A percentile compares a stretch with the other conserved stretches of the same genome.
These are phyloP conservation scores for Cytospora chrysosperma DNA, from an alignment of 2,329 filamentous ascomycete species.

Conservation along the genomic window DNA sequence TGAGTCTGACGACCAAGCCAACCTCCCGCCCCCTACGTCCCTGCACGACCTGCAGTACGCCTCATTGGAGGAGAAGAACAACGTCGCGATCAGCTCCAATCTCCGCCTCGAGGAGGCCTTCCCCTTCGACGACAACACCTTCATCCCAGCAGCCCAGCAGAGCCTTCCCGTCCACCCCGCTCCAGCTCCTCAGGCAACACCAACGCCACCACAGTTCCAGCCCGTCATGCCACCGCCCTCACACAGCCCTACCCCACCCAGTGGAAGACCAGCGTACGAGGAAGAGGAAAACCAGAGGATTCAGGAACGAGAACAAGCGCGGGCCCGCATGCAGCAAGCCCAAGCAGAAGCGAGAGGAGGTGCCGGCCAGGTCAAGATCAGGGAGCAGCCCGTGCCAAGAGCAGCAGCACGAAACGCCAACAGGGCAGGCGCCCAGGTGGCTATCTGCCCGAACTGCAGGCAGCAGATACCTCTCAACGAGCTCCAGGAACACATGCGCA, in stretches of 20 bases:
- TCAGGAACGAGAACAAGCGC: conserved; percentile 60
- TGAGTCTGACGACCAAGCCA: conserved; percentile 80
- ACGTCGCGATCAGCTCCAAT: conserved; percentile 78
- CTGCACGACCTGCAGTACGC: conserved; percentile 91
- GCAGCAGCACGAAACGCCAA: conserved; percentile 71
- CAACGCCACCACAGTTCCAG: conserved; percentile 34
- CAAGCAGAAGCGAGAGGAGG: conserved; percentile 74
- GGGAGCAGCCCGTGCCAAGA: conserved; percentile 87
- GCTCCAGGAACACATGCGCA: conserved; percentile 89
- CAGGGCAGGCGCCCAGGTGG: conserved; percentile 63
- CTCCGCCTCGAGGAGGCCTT: conserved; percentile 93
- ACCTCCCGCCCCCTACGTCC: conserved; percentile 84
- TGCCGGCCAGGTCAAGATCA: conserved; percentile 78
- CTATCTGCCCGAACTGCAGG: conserved; percentile 88
- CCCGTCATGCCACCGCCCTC: conserved; percentile 20
- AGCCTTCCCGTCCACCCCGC: conserved; percentile 47
- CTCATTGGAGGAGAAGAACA: conserved; percentile 91
- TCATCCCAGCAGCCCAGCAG: conserved; percentile 36
- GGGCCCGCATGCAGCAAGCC: conserved; percentile 68
- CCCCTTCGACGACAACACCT: conserved; percentile 70
- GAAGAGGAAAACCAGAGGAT: conserved; percentile 65
- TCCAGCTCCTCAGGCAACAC: conserved; percentile 36
- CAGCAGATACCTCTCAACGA: conserved; percentile 86
- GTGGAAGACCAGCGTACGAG: conserved; percentile 45
- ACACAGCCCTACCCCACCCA: conserved; percentile 42